A percentile compares a stretch with the other conserved stretches of the same genome.
phyloP scores from a whole-genome alignment of 1,139 yeast species.

The Blastobotrys raffinosifermentans region DNA sequence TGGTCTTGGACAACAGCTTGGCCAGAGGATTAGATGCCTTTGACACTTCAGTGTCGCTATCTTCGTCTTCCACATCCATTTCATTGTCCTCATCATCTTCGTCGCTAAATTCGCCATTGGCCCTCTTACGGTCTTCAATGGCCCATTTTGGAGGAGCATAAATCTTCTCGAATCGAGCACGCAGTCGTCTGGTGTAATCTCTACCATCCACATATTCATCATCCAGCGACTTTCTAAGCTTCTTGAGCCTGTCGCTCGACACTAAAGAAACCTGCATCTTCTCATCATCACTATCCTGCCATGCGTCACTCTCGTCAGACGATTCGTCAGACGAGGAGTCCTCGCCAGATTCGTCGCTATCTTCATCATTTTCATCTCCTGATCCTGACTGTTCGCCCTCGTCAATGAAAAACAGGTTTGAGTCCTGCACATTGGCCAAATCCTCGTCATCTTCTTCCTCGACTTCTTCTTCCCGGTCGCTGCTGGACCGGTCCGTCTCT shows the following conservation, averaged over 20 bases:
- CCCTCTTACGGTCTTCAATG: constrained; percentile 25
- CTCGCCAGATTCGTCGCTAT: constrained; percentile 24
- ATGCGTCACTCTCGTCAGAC: constrained; percentile 45
- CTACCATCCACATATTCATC: constrained; percentile 60
- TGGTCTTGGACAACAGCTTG: constrained; percentile 53
- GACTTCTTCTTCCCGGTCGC: constrained; percentile 40
- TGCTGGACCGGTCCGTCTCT: constrained; percentile 41
- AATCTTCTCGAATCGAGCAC: constrained; percentile 80
- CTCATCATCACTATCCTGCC: constrained; percentile 95
- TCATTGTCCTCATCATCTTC: constrained; percentile 22
- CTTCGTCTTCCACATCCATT: constrained; percentile 28
- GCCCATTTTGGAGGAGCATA: constrained; percentile 92
- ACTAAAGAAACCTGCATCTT: constrained; percentile 54
- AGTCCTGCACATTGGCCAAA: constrained; percentile 31
- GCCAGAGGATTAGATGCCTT: constrained; percentile 41
- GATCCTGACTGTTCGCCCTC: constrained; percentile 42
- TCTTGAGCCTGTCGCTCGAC: constrained; percentile 56
- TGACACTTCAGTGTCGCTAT: constrained; percentile 32
- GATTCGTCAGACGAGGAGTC: constrained; percentile 32
- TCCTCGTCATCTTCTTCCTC: constrained; percentile 33
- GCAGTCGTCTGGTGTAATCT: constrained; percentile 63
- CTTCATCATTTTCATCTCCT: constrained; percentile 50
- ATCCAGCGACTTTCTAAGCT: constrained; percentile 57
- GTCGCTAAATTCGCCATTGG: constrained; percentile 14
- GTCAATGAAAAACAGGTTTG: constrained; percentile 31